Evolutionary conservation across 2,329 filamentous ascomycete genomes (phyloP).

Genomic region (Fusarium sp.): DNA sequence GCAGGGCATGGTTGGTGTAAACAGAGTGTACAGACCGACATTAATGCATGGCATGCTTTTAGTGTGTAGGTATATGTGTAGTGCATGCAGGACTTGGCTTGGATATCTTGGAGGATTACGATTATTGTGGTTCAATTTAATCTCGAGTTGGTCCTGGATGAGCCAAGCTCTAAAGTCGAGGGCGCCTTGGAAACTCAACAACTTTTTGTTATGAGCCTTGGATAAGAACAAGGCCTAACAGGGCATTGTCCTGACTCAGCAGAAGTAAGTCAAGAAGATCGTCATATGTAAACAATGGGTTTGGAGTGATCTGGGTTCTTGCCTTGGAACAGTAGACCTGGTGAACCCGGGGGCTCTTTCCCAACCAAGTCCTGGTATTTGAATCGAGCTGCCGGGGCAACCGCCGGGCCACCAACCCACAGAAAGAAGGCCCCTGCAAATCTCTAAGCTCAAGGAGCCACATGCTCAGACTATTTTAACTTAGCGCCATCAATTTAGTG

Average conservation of each 20-base stretch:
- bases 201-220: background rate
- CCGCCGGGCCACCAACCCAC: constrained; percentile 29
- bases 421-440: constrained; percentile 20
- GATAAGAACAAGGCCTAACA: background rate
- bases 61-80: background rate
- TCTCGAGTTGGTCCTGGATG: constrained; percentile 9
- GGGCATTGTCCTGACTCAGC: background rate
- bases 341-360: constrained; percentile 6
- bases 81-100: background rate
- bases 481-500: constrained; percentile 30
- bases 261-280: background rate
- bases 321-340: constrained; percentile 19
- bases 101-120: background rate
- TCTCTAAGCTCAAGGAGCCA: constrained; percentile 26
- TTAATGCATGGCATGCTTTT: constrained; percentile 14
- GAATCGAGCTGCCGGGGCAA: constrained; percentile 40
- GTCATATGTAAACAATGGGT: background rate
- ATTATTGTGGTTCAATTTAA: constrained; percentile 1
- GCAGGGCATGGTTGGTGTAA: background rate
- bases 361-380: constrained; percentile 22
- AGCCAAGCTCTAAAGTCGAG: background rate
- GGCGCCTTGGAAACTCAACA: background rate
- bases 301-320: constrained; percentile 14
- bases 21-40: constrained; percentile 8
- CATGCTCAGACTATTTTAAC: constrained; percentile 28